phyloP scores from a whole-genome alignment of 2,329 filamentous ascomycete species.

The Juglanconis juglandina region DNA sequence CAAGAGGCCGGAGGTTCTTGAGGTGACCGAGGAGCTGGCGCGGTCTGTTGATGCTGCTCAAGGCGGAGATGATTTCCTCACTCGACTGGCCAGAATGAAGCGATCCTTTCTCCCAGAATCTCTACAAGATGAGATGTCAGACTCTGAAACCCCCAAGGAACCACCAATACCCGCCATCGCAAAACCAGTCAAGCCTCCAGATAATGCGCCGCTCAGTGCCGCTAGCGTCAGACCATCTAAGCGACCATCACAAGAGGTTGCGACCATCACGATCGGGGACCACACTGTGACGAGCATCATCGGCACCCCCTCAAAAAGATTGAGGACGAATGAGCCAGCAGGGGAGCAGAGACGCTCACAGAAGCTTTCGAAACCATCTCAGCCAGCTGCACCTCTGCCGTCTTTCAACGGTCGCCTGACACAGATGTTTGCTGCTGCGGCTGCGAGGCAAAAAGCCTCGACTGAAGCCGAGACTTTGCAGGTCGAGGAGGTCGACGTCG shows the following conservation, averaged over 20 bases:
- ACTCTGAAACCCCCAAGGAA: slow-evolving; percentile 20
- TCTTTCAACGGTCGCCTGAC: slow-evolving; percentile 42
- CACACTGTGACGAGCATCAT: slow-evolving; percentile 64
- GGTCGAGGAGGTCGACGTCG: slow-evolving; percentile 17
- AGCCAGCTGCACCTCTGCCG: slow-evolving; percentile 29
- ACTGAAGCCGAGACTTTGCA: slow-evolving; percentile 19
- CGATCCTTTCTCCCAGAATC: slow-evolving; percentile 13
- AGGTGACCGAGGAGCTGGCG: not conserved
- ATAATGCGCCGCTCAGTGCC: slow-evolving; percentile 21
- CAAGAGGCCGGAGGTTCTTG: not conserved
- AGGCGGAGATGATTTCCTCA: slow-evolving; percentile 3
- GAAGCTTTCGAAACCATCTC: slow-evolving; percentile 28
- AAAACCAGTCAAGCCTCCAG: slow-evolving; percentile 28
- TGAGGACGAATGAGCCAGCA: slow-evolving; percentile 37
- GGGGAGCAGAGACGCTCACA: slow-evolving; percentile 28
- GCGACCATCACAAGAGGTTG: slow-evolving; percentile 59
- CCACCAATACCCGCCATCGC: slow-evolving; percentile 32
- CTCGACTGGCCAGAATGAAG: slow-evolving; percentile 11
- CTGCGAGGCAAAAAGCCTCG: slow-evolving; percentile 20
- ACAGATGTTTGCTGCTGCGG: slow-evolving; percentile 42
- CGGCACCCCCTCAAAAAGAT: slow-evolving; percentile 52
- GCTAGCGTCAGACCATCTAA: slow-evolving; percentile 40
- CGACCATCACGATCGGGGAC: slow-evolving; percentile 72
- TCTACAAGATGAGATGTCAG: slow-evolving; percentile 17
- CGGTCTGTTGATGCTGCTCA: not conserved